phyloP scores from a whole-genome alignment of 257 asterid genomes.

The Lantana camara region DNA sequence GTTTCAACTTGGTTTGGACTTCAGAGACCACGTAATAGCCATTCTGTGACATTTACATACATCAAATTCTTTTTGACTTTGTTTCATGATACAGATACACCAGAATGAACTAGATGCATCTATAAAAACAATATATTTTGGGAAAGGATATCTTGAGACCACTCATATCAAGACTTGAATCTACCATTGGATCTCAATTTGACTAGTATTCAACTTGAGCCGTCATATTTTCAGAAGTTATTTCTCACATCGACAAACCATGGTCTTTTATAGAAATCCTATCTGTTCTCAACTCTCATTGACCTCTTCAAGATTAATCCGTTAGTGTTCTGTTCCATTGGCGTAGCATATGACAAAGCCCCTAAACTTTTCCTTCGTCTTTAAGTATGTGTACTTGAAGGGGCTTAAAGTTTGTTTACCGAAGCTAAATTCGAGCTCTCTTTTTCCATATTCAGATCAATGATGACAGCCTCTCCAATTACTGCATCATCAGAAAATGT shows the following conservation, averaged over 20 bases:
- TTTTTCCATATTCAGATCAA: slow-evolving; percentile 46
- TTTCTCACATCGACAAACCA: background rate
- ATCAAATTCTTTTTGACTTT: background rate
- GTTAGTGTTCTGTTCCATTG: background rate
- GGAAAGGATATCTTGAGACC: no score
- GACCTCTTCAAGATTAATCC: background rate
- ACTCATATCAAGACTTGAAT: background rate
- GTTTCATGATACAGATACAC: background rate
- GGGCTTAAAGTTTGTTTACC: slow-evolving; percentile 8
- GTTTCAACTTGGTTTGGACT: background rate
- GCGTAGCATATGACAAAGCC: background rate
- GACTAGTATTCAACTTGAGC: slow-evolving; percentile 2
- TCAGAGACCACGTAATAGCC: background rate
- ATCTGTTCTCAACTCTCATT: background rate
- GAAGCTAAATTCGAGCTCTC: slow-evolving; percentile 14
- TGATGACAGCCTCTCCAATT: slow-evolving; percentile 57
- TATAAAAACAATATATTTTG: no score
- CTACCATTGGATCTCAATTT: background rate
- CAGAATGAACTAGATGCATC: background rate
- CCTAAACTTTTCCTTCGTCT: background rate
- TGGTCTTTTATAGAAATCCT: background rate
- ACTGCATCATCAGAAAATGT: slow-evolving; percentile 65
- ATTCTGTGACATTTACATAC: background rate
- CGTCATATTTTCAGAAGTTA: background rate
- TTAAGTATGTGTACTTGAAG: background rate